phyloP scores from a whole-genome alignment of 2,329 filamentous ascomycete genomes.

The Westerdykella sp. region DNA sequence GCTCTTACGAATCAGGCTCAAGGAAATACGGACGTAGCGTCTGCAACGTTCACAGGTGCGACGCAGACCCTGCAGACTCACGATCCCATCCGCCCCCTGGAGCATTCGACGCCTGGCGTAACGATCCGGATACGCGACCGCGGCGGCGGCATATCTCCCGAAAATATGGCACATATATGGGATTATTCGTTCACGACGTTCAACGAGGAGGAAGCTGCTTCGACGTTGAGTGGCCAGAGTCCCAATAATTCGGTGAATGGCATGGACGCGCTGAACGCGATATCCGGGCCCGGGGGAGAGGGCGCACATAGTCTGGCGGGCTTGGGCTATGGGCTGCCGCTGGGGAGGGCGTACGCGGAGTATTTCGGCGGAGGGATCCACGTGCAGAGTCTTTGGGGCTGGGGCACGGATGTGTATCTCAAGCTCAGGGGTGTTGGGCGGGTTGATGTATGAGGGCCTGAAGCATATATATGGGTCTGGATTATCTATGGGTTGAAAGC shows the following conservation, averaged over 20 bases:
- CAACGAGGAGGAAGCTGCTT: slow-evolving; percentile 54
- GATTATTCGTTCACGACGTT: slow-evolving; percentile 98
- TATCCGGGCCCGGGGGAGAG: slow-evolving; percentile 65
- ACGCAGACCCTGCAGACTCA: slow-evolving; percentile 9
- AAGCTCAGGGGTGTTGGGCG: slow-evolving; percentile 55
- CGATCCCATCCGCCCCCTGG: slow-evolving; percentile 41
- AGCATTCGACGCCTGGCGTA: slow-evolving; percentile 64
- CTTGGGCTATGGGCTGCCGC: slow-evolving; percentile 82
- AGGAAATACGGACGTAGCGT: slow-evolving; percentile 28
- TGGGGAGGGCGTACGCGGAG: slow-evolving; percentile 90
- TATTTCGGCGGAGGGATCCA: slow-evolving; percentile 95
- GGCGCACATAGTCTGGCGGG: slow-evolving; percentile 77
- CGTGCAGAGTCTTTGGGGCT: slow-evolving; percentile 92
- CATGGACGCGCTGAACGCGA: slow-evolving; percentile 66
- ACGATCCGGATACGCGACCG: slow-evolving; percentile 93
- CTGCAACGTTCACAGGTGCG: slow-evolving; percentile 24
- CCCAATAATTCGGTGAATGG: slow-evolving; percentile 11
- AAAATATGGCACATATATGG: slow-evolving; percentile 83
- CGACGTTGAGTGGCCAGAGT: slow-evolving; percentile 40
- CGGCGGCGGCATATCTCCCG: slow-evolving; percentile 85
- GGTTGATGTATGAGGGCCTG: slow-evolving; percentile 16
- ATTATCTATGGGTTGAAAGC: background rate
- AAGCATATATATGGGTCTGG: background rate
- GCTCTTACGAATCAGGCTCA: slow-evolving; percentile 24
- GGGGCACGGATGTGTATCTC: slow-evolving; percentile 69